A percentile compares a stretch with the other conserved stretches of the same genome.
These are phyloP conservation scores for Trichoderma harzianum DNA, from an alignment of 2,329 filamentous ascomycete genomes.

Conservation along the genomic window DNA sequence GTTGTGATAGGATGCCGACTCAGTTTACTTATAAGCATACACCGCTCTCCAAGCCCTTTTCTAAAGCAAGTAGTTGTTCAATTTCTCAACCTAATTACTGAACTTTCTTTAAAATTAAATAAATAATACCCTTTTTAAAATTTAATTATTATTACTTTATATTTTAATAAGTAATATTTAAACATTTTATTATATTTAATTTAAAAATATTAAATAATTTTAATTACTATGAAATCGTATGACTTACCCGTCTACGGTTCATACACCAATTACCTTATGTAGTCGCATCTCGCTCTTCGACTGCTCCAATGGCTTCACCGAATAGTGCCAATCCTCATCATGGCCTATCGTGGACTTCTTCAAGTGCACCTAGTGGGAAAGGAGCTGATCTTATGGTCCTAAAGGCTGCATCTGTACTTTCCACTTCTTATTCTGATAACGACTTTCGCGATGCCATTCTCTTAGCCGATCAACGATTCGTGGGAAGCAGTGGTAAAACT, in stretches of 20 bases:
- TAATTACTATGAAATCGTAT: background rate
- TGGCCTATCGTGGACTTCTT: background rate
- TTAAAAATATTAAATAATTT: background rate
- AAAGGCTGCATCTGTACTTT: constrained; percentile 81
- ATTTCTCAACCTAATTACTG: too few relatives aligned
- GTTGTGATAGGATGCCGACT: too few relatives aligned
- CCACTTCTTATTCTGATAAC: constrained; percentile 85
- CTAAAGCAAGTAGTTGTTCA: too few relatives aligned
- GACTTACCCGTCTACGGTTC: background rate
- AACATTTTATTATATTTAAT: background rate
- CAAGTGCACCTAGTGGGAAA: constrained; percentile 21
- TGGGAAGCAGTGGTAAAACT: constrained; percentile 73
- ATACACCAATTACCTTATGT: background rate
- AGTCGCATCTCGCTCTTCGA: background rate
- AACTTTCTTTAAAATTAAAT: background rate
- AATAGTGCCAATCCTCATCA: background rate
- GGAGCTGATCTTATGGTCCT: constrained; percentile 66
- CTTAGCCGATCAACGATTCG: constrained; percentile 68
- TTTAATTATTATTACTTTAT: background rate
- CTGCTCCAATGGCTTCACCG: background rate
- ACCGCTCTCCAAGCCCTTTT: too few relatives aligned
- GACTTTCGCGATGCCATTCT: constrained; percentile 84
- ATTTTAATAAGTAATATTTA: background rate
- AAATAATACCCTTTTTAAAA: background rate
- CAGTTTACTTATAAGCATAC: too few relatives aligned